A percentile compares a stretch with the other conserved stretches of the same genome.
Conservation (phyloP, 2,329 filamentous ascomycete species). For the Fusarium chlamydosporum region DNA sequence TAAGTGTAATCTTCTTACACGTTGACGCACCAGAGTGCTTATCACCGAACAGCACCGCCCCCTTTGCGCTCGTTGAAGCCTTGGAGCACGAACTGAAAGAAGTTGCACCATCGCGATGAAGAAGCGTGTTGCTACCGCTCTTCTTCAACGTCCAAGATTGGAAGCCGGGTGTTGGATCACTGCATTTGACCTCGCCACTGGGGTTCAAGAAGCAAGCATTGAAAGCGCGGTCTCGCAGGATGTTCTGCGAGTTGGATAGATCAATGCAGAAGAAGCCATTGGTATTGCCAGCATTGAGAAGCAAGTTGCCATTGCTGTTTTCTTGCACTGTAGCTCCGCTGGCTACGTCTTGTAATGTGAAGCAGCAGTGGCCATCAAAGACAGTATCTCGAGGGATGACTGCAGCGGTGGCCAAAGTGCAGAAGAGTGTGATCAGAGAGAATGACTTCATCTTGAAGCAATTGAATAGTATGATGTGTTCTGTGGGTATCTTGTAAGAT, state of each 20-base stretch:
- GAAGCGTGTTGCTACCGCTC: constrained; percentile 38
- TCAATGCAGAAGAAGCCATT: constrained; percentile 54
- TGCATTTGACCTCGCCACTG: constrained; percentile 50
- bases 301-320: constrained; percentile 49
- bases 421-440: constrained; percentile 41
- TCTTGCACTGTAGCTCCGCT: constrained; percentile 49
- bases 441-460: constrained; percentile 41
- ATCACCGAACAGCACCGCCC: constrained; percentile 47
- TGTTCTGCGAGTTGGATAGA: constrained; percentile 41
- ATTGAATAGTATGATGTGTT: constrained; percentile 1
- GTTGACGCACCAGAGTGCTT: constrained; percentile 30
- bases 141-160: constrained; percentile 50
- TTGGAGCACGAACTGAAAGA: constrained; percentile 50
- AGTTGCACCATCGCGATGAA: constrained; percentile 47
- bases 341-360: constrained; percentile 50
- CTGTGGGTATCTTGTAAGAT: constrained; percentile 1
- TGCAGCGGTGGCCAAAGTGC: constrained; percentile 40
- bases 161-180: constrained; percentile 53
- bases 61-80: constrained; percentile 33
- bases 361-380: constrained; percentile 51
- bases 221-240: constrained; percentile 50
- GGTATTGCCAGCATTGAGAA: constrained; percentile 45
- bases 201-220: constrained; percentile 54
- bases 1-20: constrained; percentile 48
- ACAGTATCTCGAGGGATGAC: constrained; percentile 46